phyloP scores from a whole-genome alignment of 176 grass and related monocot genomes.

The Oryza punctata region DNA sequence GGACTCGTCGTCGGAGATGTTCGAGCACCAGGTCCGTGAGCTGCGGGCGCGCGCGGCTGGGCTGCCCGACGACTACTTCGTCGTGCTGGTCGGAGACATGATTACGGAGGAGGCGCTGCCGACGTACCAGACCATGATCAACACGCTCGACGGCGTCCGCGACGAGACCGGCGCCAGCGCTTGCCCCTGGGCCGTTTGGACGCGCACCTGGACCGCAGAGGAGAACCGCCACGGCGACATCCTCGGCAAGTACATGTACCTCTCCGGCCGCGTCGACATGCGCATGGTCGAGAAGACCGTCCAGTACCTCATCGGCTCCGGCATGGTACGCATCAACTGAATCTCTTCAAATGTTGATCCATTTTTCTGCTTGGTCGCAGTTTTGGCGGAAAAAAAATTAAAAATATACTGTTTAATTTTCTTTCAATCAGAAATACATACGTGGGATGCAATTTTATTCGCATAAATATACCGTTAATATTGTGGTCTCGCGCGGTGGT shows the following conservation, averaged over 20 bases:
- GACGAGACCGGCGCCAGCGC: conserved; percentile 95
- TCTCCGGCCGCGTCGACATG: conserved; percentile 95
- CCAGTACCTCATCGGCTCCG: conserved; percentile 92
- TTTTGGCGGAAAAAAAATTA: too few relatives aligned
- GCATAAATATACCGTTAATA: too few relatives aligned
- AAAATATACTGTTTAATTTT: too few relatives aligned
- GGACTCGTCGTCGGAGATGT: conserved; percentile 62
- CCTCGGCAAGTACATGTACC: conserved; percentile 84
- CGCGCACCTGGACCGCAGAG: conserved; percentile 85
- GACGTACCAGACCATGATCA: conserved; percentile 99
- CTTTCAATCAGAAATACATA: too few relatives aligned
- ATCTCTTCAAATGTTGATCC: neutral
- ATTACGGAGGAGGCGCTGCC: conserved; percentile 95
- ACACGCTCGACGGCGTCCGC: conserved; percentile 84
- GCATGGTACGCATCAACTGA: conserved; percentile 89
- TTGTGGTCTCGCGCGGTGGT: too few relatives aligned
- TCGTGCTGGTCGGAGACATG: conserved; percentile 91
- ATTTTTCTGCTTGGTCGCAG: neutral
- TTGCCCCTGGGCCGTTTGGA: conserved; percentile 91
- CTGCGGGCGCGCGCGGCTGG: conserved; percentile 62
- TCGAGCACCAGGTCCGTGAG: conserved; percentile 58
- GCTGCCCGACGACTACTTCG: conserved; percentile 76
- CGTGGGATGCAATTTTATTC: too few relatives aligned
- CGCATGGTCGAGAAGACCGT: conserved; percentile 84
- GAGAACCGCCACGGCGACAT: conserved; percentile 92